Base-by-base conservation (phyloP, 208 protist species). In the Zelonia costaricensis region DNA sequence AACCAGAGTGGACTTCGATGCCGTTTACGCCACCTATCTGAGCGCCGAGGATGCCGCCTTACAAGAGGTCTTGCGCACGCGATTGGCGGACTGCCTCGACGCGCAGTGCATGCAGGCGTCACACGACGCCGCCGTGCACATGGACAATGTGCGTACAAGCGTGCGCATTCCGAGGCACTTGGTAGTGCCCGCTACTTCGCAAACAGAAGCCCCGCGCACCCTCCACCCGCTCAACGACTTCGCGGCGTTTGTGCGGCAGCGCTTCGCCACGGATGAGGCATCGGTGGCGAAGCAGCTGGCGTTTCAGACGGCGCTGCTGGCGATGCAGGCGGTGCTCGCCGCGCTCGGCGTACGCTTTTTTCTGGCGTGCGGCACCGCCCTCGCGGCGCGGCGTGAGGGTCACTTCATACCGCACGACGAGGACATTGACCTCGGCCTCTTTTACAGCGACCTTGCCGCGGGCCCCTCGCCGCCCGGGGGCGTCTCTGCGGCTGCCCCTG, bases 321-420 rank as follows among this genome's bases (percentile, higher is more conserved):
- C 81, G 5, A 66, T 91, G 25, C 59, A 80, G 23, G 48, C 55
- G 0, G 58, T 87, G 18, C 39, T 84, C 1, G 30, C 31, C 12
- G 9, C 12, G 0, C 53, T 66, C 2, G 9, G 54, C 7, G 54
- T 92, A 45, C 63, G 64, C 3, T 92, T 95, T 58, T 95, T 97
- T 47, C 68, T 97, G 8, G 77, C 71, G 18, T 93, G 82, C 33
- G 92, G 92, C 0, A 97, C 92, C 0, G 92, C 92, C 4, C 59
- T 97, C 3, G 92, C 76, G 5, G 88, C 82, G 3, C 79, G 82
- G 22, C 86, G 92, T 12, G 86, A 94, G 30, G 79, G 78, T 1
- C 80, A 77, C 72, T 97, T 97, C 47, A 93, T 97, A 64, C 62
- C 76, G 0, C 80, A 94, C 62, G 92, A 97, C 49, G 76, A 86